Percentiles rank a stretch among this genome's conserved stretches.
Evolutionary conservation across 169 alveolate genomes (phyloP).

Genomic region (Plasmodium fragile): DNA sequence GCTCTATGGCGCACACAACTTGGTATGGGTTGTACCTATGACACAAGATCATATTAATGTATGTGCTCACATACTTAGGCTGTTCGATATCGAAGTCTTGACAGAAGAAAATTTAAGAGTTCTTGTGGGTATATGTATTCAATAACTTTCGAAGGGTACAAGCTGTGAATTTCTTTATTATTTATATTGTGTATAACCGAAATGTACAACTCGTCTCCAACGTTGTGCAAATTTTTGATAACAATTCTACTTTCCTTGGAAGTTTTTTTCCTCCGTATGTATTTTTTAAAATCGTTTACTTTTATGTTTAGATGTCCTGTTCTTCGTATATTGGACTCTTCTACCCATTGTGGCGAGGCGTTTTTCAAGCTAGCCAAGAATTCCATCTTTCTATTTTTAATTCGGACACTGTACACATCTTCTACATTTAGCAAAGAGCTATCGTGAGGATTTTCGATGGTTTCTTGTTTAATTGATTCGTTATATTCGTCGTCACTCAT

Average conservation of each 20-base stretch:
- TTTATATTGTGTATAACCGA: slow-evolving; percentile 73
- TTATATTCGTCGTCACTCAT: slow-evolving; percentile 54
- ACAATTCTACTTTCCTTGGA: slow-evolving; percentile 56
- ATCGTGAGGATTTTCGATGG: slow-evolving; percentile 4
- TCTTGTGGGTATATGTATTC: slow-evolving; percentile 76
- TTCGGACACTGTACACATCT: slow-evolving; percentile 72
- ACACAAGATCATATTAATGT: neutral
- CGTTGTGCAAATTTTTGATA: slow-evolving; percentile 67
- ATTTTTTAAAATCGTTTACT: slow-evolving; percentile 74
- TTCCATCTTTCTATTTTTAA: slow-evolving; percentile 63
- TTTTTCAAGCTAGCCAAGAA: slow-evolving; percentile 73
- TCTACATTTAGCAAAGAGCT: slow-evolving; percentile 57
- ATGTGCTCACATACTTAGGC: slow-evolving; percentile 22
- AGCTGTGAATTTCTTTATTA: slow-evolving; percentile 64
- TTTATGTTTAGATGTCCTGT: slow-evolving; percentile 70
- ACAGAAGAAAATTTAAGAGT: slow-evolving; percentile 61
- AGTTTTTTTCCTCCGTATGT: slow-evolving; percentile 50
- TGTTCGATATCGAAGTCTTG: slow-evolving; percentile 70
- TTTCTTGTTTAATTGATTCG: slow-evolving; percentile 43
- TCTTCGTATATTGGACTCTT: slow-evolving; percentile 63
- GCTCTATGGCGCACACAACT: neutral
- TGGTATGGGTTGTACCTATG: neutral
- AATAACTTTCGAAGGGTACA: slow-evolving; percentile 73
- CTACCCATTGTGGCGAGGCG: slow-evolving; percentile 72
- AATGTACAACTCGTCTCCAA: slow-evolving; percentile 72